Evolutionary conservation across 106 monocot species (phyloP).

Genomic region (Hemerocallis citrina): DNA sequence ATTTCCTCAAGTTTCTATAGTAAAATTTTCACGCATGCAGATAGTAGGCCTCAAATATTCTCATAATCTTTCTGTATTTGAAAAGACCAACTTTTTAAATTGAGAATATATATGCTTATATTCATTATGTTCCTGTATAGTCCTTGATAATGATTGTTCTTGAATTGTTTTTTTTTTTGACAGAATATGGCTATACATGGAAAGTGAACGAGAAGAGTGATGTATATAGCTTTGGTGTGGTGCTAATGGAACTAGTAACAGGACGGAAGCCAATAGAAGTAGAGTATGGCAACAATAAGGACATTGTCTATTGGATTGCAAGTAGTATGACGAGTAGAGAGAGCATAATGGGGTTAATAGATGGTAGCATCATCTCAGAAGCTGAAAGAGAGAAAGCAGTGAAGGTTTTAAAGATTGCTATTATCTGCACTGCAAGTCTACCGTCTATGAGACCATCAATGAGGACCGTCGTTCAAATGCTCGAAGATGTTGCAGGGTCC

Average conservation of each 20-base stretch:
- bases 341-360: conserved; percentile 26
- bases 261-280: conserved; percentile 32
- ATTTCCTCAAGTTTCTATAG: not conserved
- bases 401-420: conserved; percentile 24
- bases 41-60: too few relatives aligned
- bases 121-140: too few relatives aligned
- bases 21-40: too few relatives aligned
- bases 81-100: too few relatives aligned
- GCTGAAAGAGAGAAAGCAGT: conserved; percentile 31
- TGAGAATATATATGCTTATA: too few relatives aligned
- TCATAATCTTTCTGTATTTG: too few relatives aligned
- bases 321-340: conserved; percentile 18
- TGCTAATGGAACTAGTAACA: too few relatives aligned
- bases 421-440: conserved; percentile 5
- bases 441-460: conserved; percentile 46
- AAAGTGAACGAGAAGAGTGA: conserved; percentile 68
- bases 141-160: too few relatives aligned
- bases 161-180: too few relatives aligned
- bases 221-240: too few relatives aligned
- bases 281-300: conserved; percentile 34
- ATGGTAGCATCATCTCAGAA: conserved; percentile 3
- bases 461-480: too few relatives aligned
- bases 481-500: not conserved
- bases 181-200: conserved; percentile 62
- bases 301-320: conserved; percentile 46